Evolutionary conservation across 225 moss, liverwort and hornwort genomes (phyloP), one percentile per base, ranked within the genome.

Genomic region (Marchantia paleacea): DNA sequence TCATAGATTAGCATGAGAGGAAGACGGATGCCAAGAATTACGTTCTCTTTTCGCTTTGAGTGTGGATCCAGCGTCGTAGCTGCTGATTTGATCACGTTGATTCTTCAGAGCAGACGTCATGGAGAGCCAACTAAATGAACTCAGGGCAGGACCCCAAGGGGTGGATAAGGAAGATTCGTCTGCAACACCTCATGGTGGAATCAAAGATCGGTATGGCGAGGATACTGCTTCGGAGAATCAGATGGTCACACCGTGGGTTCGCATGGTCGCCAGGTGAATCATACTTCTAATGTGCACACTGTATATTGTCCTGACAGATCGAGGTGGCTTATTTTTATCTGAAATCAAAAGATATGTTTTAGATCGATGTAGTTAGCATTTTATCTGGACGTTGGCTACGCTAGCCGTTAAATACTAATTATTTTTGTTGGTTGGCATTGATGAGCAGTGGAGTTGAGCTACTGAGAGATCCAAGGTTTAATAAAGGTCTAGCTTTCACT

Each of bases 401-500:
- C 64, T 65, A 60, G 61, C 48, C 20, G 75, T 70, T 70, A 13
- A 47, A 30, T 47, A 20, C 10, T 70, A 6, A 10, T 39, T 11
- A 70, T 14, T 30, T 70, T 30, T 13, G 57, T 70, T 70, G 24
- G 52, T 54, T 25, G 78, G 57, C 47, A 20, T 25, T 54, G 49
- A 80, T 81, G 73, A 78, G n/a, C 91, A 96, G 93, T 92, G 96
- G 96, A 60, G 79, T 55, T 31, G 94, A 94, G 81, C 88, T 94
- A 78, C 76, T 96, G 82, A 85, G 94, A 80, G 92, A 94, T 86
- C 96, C 96, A 64, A 89, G 88, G 58, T 96, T 88, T 65, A 96
- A 96, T 79, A 96, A 96, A 75, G 96, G 96, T 24, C 81, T 91
- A 82, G 94, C 92, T 52, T 94, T 96, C 79, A 83, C 89, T 47